These are phyloP conservation scores for Thermothelomyces thermophilus DNA, from an alignment of 2,329 filamentous ascomycete species.

Conservation along the genomic window DNA sequence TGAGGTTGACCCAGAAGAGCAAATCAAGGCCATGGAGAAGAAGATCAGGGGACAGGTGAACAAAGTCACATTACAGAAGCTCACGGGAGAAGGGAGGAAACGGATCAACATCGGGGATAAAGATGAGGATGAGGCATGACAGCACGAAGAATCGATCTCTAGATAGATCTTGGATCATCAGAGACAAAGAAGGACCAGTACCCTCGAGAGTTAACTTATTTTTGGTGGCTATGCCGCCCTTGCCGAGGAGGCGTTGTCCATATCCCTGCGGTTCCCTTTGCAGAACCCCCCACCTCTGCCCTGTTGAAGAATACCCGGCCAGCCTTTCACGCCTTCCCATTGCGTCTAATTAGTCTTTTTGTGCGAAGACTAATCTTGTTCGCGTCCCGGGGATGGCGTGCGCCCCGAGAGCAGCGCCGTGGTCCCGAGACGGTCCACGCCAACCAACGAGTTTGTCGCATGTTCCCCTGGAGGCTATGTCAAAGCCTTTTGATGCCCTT, in stretches of 20 bases:
- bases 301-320: conserved; percentile 16
- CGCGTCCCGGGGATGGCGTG: conserved; percentile 32
- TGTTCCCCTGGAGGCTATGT: conserved; percentile 6
- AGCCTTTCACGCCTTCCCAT: conserved; percentile 12
- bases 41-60: conserved; percentile 88
- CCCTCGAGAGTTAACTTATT: conserved; percentile 17
- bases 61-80: conserved; percentile 82
- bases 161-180: conserved; percentile 13
- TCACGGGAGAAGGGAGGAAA: conserved; percentile 75
- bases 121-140: conserved; percentile 47
- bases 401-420: conserved; percentile 12
- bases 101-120: conserved; percentile 82
- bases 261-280: conserved; percentile 13
- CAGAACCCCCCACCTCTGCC: conserved; percentile 16
- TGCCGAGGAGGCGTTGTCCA: conserved; percentile 19
- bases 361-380: conserved; percentile 37
- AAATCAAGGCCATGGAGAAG: conserved; percentile 94
- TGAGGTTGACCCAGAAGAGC: conserved; percentile 83
- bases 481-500: conserved; percentile 21
- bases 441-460: conserved; percentile 12
- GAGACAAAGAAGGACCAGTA: conserved; percentile 8
- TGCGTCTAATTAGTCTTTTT: conserved; percentile 26
- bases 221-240: conserved; percentile 19
- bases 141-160: conserved; percentile 25
- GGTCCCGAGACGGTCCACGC: conserved; percentile 10